These are phyloP conservation scores for Rhizopogon salebrosus DNA, from an alignment of 768 basidiomycete species.

Conservation along the genomic window DNA sequence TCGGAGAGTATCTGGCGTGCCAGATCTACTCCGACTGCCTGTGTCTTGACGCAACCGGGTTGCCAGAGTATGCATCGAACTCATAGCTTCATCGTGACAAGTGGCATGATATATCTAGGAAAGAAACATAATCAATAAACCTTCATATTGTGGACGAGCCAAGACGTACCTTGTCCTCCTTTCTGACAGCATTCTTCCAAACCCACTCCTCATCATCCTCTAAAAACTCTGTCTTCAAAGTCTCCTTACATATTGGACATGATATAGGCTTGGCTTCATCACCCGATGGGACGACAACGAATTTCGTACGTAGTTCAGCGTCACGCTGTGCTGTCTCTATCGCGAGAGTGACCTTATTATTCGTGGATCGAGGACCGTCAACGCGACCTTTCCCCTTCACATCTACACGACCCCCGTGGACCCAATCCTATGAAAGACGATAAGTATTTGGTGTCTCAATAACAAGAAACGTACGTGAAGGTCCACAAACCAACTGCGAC, in stretches of 20 bases:
- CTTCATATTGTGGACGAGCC: background rate
- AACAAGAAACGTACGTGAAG: conserved; percentile 56
- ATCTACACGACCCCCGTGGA: conserved; percentile 58
- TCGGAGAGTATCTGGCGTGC: conserved; percentile 59
- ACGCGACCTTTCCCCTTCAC: conserved; percentile 67
- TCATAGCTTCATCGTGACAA: conserved; percentile 79
- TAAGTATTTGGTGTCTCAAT: conserved; percentile 10
- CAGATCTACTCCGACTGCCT: conserved; percentile 60
- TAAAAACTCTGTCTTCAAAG: conserved; percentile 82
- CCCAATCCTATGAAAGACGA: conserved; percentile 70
- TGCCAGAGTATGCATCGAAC: conserved; percentile 60
- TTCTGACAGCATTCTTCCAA: conserved; percentile 86
- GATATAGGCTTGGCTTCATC: conserved; percentile 79
- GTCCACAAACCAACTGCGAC: conserved; percentile 83
- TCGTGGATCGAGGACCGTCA: conserved; percentile 44
- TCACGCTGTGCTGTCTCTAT: conserved; percentile 69
- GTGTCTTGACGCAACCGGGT: conserved; percentile 62
- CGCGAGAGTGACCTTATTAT: conserved; percentile 53
- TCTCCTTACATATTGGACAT: conserved; percentile 97
- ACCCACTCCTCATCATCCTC: conserved; percentile 99
- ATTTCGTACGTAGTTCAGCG: conserved; percentile 68
- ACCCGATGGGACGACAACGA: conserved; percentile 85
- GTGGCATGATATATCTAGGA: conserved; percentile 88
- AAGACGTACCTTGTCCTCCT: conserved; percentile 73
- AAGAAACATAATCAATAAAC: conserved; percentile 4